Conservation (phyloP, 371 early-diverging fungal genomes). For the Entomophthora muscae region DNA sequence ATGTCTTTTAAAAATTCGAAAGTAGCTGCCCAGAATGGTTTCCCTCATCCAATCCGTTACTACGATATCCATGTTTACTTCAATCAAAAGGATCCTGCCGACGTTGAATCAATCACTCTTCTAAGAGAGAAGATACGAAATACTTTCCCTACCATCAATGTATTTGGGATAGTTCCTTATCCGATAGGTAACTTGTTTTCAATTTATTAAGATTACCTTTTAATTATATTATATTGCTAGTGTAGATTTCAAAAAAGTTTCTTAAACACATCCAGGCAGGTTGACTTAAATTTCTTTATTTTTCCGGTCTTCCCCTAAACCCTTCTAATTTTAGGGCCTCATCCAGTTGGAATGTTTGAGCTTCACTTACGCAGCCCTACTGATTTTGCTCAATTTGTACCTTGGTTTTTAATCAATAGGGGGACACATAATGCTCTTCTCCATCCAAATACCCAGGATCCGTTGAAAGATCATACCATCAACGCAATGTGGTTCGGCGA, state of each 20-base stretch:
- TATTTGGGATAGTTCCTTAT: not conserved
- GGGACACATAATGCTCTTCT: not conserved
- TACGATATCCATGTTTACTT: slow-evolving; percentile 8
- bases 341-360: slow-evolving; percentile 9
- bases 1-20: not conserved
- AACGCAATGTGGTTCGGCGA: slow-evolving; percentile 5
- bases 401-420: slow-evolving; percentile 7
- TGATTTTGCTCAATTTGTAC: not conserved
- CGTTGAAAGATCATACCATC: not conserved
- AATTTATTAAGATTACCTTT: not conserved
- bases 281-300: too few species aligned
- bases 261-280: too few species aligned
- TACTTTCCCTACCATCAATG: not conserved
- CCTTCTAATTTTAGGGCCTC: slow-evolving; percentile 7
- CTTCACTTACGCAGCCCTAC: not conserved
- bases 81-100: not conserved
- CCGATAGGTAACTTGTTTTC: slow-evolving; percentile 2
- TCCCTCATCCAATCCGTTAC: not conserved
- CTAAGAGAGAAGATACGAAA: not conserved
- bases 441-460: slow-evolving; percentile 6
- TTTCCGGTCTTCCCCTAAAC: too few species aligned
- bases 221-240: not conserved
- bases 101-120: not conserved
- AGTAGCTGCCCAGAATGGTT: not conserved
- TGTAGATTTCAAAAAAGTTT: too few species aligned